A percentile compares a stretch with the other conserved stretches of the same genome.
These are phyloP conservation scores for Saccharomyces hybrid DNA, from an alignment of 1,139 yeast species.

Conservation along the genomic window DNA sequence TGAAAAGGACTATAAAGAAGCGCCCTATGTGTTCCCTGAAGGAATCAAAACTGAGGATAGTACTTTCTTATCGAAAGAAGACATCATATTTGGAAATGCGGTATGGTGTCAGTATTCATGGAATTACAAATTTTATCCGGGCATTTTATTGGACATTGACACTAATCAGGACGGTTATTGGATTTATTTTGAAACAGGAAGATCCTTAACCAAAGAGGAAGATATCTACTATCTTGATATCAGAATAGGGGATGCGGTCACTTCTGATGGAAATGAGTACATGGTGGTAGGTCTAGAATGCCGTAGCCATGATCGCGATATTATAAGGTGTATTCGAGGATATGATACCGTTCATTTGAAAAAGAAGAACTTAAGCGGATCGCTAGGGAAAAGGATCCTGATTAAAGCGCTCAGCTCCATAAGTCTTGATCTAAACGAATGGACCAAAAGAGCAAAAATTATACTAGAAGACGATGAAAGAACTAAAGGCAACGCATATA, in stretches of 20 bases:
- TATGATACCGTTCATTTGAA: constrained; percentile 41
- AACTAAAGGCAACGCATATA: constrained; percentile 10
- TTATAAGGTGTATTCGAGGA: constrained; percentile 50
- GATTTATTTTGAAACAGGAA: constrained; percentile 20
- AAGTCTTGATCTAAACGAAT: constrained; percentile 23
- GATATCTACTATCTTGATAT: constrained; percentile 33
- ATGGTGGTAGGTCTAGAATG: constrained; percentile 42
- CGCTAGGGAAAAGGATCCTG: constrained; percentile 13
- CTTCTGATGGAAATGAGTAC: constrained; percentile 29
- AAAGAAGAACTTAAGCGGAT: constrained; percentile 24
- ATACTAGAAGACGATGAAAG: constrained; percentile 9
- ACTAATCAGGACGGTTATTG: constrained; percentile 18
- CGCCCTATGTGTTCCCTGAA: constrained; percentile 7
- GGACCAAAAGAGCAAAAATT: constrained; percentile 28
- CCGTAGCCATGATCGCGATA: constrained; percentile 10
- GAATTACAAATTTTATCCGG: constrained; percentile 32
- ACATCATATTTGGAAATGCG: constrained; percentile 26
- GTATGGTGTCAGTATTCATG: constrained; percentile 33
- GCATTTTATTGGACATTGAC: constrained; percentile 20
- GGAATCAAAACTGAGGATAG: constrained; percentile 12
- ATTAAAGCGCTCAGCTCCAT: constrained; percentile 21
- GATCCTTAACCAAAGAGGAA: constrained; percentile 13
- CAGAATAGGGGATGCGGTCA: constrained; percentile 37
- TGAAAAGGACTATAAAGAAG: not conserved
- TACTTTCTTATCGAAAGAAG: constrained; percentile 17